Base-by-base conservation (phyloP, 1,284 basidiomycete genomes). In the Cystobasidium sp. region DNA sequence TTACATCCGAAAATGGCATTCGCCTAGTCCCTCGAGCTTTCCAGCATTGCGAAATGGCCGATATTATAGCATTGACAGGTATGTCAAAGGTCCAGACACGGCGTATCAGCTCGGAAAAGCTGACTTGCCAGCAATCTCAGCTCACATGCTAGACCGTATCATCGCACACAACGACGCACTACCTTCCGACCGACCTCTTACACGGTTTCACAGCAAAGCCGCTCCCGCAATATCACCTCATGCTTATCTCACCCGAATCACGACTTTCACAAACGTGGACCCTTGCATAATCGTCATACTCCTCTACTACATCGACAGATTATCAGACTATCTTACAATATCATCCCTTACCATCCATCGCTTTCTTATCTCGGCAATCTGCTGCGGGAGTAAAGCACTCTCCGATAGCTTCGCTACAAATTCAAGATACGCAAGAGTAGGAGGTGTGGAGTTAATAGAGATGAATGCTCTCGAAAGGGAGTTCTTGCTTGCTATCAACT, bases 361-460 rank as follows among this genome's bases (percentile, higher is more conserved):
- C 70, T 97, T 97, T 84, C 87, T 95, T 81, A 96, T 96, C 83
- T 88, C 94, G 65, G 88, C 93, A 78, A 89, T 95, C 81, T 88
- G 90, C 51, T 90, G 94, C 70, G 89, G 92, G 72, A 91, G 88
- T 83, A 97, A 97, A 83, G 92, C 92, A 0, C 88, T 96, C 68
- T 95, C 91, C 83, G 94, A 97, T 84, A 88, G 89, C 20, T 97
- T 97, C 82, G 94, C 92, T 84, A 92, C 92, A 58, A 97, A 97
- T 82, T 88, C 88, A 65, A 88, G 94, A 80, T 97, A 97, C 83
- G 92, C 94, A 78, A 91, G 91, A 84, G 93, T 97, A 47, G 94
- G 94, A 77, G 94, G 94, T 65, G 93, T 97, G 81, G 89, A 91
- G 78, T 86, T 93, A 68, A 85, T 86, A 74, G 94, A 97, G 84